Evolutionary conservation across 768 basidiomycete genomes (phyloP).

Genomic region (Amanita rubescens): DNA sequence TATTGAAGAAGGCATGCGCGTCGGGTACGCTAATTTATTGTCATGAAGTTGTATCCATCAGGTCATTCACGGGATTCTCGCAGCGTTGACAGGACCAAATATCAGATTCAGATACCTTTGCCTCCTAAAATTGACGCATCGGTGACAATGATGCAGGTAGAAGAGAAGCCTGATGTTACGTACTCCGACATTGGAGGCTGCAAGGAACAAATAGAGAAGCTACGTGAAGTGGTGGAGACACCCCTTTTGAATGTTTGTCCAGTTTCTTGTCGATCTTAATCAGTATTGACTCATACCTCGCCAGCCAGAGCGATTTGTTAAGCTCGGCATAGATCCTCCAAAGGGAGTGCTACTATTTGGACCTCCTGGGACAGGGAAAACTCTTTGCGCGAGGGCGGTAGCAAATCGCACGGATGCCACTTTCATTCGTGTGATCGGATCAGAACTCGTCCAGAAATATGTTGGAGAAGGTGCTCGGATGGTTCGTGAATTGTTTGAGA

Average conservation of each 20-base stretch:
- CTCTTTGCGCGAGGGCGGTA: constrained; percentile 94
- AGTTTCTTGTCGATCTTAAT: background rate
- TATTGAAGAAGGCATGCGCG: constrained; percentile 99
- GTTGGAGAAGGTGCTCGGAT: constrained; percentile 98
- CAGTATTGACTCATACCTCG: constrained; percentile 12
- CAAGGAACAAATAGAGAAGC: constrained; percentile 99
- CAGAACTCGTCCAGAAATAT: constrained; percentile 99
- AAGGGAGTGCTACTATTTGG: constrained; percentile 97
- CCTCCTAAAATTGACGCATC: constrained; percentile 99
- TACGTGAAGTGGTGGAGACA: constrained; percentile 96
- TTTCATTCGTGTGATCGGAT: constrained; percentile 98
- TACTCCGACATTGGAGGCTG: constrained; percentile 98
- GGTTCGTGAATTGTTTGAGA: constrained; percentile 98
- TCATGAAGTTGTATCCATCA: background rate
- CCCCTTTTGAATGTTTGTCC: constrained; percentile 81
- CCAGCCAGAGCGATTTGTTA: constrained; percentile 98
- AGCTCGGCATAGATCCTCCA: constrained; percentile 97
- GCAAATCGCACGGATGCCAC: constrained; percentile 98
- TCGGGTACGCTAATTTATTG: constrained; percentile 61
- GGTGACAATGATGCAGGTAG: constrained; percentile 99
- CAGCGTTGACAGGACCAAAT: constrained; percentile 93
- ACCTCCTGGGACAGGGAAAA: constrained; percentile 97
- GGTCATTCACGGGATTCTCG: constrained; percentile 6
- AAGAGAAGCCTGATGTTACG: constrained; percentile 97
- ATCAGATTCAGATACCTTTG: constrained; percentile 97